These are phyloP conservation scores for Solidago caesia DNA, from an alignment of 129 eudicot genomes.

Conservation along the genomic window DNA sequence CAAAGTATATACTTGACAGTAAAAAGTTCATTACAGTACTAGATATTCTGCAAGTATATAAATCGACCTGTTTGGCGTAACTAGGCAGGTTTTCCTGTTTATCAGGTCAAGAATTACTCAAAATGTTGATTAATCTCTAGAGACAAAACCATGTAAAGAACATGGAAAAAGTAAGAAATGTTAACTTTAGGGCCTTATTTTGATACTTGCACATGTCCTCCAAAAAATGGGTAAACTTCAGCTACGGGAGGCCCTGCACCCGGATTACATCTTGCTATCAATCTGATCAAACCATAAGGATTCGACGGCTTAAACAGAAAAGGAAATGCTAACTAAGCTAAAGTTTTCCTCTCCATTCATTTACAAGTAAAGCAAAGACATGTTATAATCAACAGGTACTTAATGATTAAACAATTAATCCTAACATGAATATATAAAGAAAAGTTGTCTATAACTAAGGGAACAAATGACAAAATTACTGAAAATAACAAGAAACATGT, in stretches of 20 bases:
- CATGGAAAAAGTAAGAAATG: too few relatives aligned
- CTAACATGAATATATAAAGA: conserved; percentile 13
- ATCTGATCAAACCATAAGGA: background rate
- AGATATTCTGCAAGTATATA: background rate
- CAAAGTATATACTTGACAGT: background rate
- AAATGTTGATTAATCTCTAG: too few relatives aligned
- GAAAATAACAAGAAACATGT: conserved; percentile 27
- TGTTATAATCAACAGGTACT: background rate
- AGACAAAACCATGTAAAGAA: too few relatives aligned
- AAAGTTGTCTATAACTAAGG: conserved; percentile 18
- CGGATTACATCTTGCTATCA: background rate
- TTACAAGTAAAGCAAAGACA: background rate
- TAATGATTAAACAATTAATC: conserved; percentile 8
- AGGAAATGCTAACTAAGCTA: background rate
- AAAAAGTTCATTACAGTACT: background rate
- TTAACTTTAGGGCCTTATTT: too few relatives aligned
- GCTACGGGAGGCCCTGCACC: too few relatives aligned
- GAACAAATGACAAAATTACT: conserved; percentile 13
- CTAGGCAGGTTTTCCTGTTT: too few relatives aligned
- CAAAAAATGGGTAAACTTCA: too few relatives aligned
- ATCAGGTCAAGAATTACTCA: too few relatives aligned
- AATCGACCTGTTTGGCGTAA: background rate
- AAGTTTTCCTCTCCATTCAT: background rate
- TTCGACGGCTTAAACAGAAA: background rate
- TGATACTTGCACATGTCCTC: too few relatives aligned